Evolutionary conservation across 176 grass and related monocot genomes (phyloP).

Genomic region (Canna indica): DNA sequence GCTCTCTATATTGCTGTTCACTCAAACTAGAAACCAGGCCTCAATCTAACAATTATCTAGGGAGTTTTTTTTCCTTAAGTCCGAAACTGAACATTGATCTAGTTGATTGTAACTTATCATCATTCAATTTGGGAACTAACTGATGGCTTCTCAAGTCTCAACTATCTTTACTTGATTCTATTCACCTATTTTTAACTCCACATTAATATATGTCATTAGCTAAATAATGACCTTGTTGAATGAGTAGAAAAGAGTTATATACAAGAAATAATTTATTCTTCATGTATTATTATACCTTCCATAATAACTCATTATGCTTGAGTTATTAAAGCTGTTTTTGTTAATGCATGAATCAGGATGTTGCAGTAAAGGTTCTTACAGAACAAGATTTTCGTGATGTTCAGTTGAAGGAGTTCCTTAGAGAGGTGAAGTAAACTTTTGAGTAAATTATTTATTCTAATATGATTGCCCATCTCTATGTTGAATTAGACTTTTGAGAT

Average conservation of each 20-base stretch:
- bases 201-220: not conserved
- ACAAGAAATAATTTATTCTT: not conserved
- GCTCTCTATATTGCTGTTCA: no score
- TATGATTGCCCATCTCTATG: not conserved
- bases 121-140: not conserved
- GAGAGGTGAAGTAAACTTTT: slow-evolving; percentile 41
- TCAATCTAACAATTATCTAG: not conserved
- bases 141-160: not conserved
- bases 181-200: not conserved
- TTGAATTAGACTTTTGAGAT: not conserved
- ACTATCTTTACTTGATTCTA: not conserved
- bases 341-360: slow-evolving; percentile 40
- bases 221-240: not conserved
- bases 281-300: not conserved
- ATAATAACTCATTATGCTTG: not conserved
- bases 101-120: not conserved
- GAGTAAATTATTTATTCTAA: not conserved
- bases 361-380: slow-evolving; percentile 84
- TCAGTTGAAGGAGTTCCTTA: slow-evolving; percentile 75
- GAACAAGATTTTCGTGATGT: slow-evolving; percentile 60
- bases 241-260: no score
- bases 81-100: not conserved
- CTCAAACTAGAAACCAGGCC: no score
- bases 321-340: not conserved
- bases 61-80: not conserved